Conservation (phyloP, 257 asterid genomes). For the Solanum tacnaense region DNA sequence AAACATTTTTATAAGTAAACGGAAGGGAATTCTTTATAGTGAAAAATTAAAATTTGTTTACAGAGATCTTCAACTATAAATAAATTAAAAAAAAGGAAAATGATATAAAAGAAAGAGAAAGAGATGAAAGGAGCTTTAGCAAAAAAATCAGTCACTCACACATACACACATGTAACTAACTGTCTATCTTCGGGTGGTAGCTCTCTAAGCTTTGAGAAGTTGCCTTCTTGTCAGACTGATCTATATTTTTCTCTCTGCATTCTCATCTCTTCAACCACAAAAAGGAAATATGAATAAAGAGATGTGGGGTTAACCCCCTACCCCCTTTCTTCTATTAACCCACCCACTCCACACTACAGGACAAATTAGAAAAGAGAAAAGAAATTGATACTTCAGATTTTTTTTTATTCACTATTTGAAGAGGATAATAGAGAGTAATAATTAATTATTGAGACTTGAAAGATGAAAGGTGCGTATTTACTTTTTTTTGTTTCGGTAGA, state of each 20-base stretch:
- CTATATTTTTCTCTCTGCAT: conserved; percentile 4
- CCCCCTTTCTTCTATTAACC: neutral
- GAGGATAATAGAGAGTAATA: neutral
- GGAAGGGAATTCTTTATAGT: neutral
- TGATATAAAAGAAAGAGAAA: neutral
- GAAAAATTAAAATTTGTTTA: neutral
- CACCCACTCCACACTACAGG: neutral
- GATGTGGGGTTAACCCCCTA: conserved; percentile 19
- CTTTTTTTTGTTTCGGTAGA: neutral
- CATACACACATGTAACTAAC: conserved; percentile 21
- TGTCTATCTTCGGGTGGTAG: conserved; percentile 5
- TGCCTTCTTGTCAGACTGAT: conserved; percentile 45
- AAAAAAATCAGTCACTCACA: conserved; percentile 14
- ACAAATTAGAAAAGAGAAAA: neutral
- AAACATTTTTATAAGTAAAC: neutral
- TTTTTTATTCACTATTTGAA: neutral
- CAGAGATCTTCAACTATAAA: neutral
- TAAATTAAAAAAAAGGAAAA: neutral
- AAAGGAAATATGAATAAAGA: conserved; percentile 2
- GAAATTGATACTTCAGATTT: neutral
- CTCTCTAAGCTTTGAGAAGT: conserved; percentile 18
- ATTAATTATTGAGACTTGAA: neutral
- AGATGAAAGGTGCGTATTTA: neutral
- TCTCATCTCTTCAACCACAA: conserved; percentile 10
- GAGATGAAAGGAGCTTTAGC: neutral